A percentile compares a stretch with the other conserved stretches of the same genome.
These are phyloP conservation scores for Avena atlantica DNA, from an alignment of 176 grass and related monocot genomes.

Conservation along the genomic window DNA sequence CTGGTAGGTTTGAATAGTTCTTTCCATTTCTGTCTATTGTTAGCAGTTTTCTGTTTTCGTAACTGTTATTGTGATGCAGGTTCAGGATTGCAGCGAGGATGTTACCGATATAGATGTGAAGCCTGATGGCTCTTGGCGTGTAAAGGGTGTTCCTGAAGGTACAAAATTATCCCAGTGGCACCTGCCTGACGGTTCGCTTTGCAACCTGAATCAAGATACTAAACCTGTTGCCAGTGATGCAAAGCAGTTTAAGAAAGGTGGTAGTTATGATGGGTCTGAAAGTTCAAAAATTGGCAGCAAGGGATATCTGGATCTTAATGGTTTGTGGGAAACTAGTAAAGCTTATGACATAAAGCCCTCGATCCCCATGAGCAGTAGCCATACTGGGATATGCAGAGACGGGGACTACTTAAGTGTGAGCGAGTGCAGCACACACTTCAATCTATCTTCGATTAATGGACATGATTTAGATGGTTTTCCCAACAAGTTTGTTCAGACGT, in stretches of 20 bases:
- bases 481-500: slow-evolving; percentile 57
- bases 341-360: slow-evolving; percentile 53
- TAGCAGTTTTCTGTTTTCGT: slow-evolving; percentile 29
- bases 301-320: slow-evolving; percentile 54
- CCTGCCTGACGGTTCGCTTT: slow-evolving; percentile 72
- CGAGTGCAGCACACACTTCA: slow-evolving; percentile 61
- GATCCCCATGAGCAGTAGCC: slow-evolving; percentile 60
- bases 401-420: slow-evolving; percentile 78
- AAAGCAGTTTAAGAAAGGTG: slow-evolving; percentile 59
- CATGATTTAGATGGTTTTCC: slow-evolving; percentile 61
- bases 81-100: slow-evolving; percentile 79
- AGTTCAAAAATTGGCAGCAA: slow-evolving; percentile 70
- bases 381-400: slow-evolving; percentile 62
- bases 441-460: slow-evolving; percentile 59
- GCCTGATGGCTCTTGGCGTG: slow-evolving; percentile 92
- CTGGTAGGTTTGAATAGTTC: slow-evolving; percentile 59
- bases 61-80: slow-evolving; percentile 44
- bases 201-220: slow-evolving; percentile 40
- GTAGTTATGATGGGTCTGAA: slow-evolving; percentile 62
- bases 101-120: slow-evolving; percentile 92
- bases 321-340: slow-evolving; percentile 71
- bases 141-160: slow-evolving; percentile 69
- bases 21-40: background rate
- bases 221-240: slow-evolving; percentile 43
- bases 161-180: slow-evolving; percentile 80